phyloP scores from a whole-genome alignment of 805 yeast genomes.

The Candida tammaniensis region DNA sequence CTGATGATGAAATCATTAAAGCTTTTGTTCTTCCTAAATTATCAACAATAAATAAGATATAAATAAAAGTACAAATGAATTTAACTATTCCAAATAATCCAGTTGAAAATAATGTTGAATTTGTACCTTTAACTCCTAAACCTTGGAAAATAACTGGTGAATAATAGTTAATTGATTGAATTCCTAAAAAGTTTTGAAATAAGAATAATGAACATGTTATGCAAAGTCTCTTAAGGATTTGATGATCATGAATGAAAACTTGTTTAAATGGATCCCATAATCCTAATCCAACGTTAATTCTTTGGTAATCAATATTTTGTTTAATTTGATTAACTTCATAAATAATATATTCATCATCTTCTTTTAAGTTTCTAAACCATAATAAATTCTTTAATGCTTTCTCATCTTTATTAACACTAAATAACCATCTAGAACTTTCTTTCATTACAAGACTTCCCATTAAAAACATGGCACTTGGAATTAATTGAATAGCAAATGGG shows the following conservation, averaged over 20 bases:
- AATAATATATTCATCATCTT: conserved; percentile 30
- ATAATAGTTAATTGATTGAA: conserved; percentile 39
- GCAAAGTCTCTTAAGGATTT: conserved; percentile 25
- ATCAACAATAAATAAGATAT: conserved; percentile 34
- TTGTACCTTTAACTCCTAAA: conserved; percentile 37
- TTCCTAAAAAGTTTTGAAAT: conserved; percentile 39
- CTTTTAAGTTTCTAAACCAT: conserved; percentile 35
- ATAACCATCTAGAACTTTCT: conserved; percentile 38
- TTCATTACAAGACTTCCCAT: conserved; percentile 30
- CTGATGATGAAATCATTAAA: conserved; percentile 32
- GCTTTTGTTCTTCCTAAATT: conserved; percentile 34
- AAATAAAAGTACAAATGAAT: conserved; percentile 31
- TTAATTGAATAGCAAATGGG: conserved; percentile 38
- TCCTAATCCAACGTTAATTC: conserved; percentile 27
- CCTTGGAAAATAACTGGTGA: conserved; percentile 34
- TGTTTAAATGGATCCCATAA: conserved; percentile 32
- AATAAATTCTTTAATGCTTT: conserved; percentile 30
- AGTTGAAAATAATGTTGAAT: conserved; percentile 35
- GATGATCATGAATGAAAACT: conserved; percentile 25
- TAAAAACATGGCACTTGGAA: conserved; percentile 35
- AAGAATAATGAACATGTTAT: conserved; percentile 32
- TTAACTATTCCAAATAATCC: conserved; percentile 41
- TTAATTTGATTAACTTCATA: conserved; percentile 37
- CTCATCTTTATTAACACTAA: conserved; percentile 28
- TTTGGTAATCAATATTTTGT: conserved; percentile 29